These are phyloP conservation scores for Globisporangium echinulatum DNA, from an alignment of 352 stramenopile species.

Conservation along the genomic window DNA sequence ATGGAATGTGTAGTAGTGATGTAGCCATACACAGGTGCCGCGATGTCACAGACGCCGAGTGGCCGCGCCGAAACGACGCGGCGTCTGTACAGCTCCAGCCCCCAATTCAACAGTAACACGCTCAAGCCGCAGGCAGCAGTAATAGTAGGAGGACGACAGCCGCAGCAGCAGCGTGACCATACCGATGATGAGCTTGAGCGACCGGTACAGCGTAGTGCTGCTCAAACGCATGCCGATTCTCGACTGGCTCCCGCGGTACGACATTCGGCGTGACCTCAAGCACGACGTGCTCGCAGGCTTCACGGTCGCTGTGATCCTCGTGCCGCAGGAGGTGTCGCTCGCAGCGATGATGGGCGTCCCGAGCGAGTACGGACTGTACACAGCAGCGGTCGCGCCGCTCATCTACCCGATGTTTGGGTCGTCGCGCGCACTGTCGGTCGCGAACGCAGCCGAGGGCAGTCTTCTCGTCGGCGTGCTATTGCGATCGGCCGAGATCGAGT, in stretches of 20 bases:
- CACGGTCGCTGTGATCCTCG: slow-evolving; percentile 86
- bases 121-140: too few relatives aligned
- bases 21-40: too few relatives aligned
- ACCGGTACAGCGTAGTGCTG: slow-evolving; percentile 5
- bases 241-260: slow-evolving; percentile 64
- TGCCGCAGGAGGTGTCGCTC: slow-evolving; percentile 90
- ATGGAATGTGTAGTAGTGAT: too few relatives aligned
- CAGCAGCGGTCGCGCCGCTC: slow-evolving; percentile 58
- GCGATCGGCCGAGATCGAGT: slow-evolving; percentile 35
- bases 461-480: slow-evolving; percentile 59
- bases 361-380: slow-evolving; percentile 66
- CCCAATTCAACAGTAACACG: too few relatives aligned
- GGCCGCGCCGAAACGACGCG: too few relatives aligned
- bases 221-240: slow-evolving; percentile 65
- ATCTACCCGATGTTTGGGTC: slow-evolving; percentile 70
- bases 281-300: slow-evolving; percentile 59
- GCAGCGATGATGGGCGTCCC: slow-evolving; percentile 84
- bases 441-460: slow-evolving; percentile 59
- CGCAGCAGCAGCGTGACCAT: too few relatives aligned
- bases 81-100: too few relatives aligned
- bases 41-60: too few relatives aligned
- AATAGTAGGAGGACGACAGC: too few relatives aligned
- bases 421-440: slow-evolving; percentile 51
- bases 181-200: not conserved
- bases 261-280: slow-evolving; percentile 53